Evolutionary conservation across 129 eudicot genomes (phyloP), one percentile per base, ranked within the genome.

Genomic region (Helianthus annuus): DNA sequence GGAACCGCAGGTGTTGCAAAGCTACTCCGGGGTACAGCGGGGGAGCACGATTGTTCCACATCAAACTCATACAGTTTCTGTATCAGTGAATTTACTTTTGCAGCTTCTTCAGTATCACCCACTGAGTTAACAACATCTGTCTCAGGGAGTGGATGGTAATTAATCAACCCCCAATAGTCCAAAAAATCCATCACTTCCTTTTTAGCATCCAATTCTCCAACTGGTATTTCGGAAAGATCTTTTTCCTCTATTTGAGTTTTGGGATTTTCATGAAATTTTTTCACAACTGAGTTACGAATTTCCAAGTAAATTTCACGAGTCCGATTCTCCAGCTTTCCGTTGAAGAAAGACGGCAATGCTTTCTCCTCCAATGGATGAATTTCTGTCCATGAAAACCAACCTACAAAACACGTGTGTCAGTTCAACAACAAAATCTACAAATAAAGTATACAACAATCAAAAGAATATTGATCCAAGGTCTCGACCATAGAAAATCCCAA

Each of bases 121-220:
- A 7, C 60, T 57, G 65, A 56, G 64, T 10, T 58, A 76, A 79
- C 49, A 74, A 80, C 22, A 69, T 74, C 87, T 10, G 72, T 51
- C 59, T 77, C 79, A 1, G 89, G 94, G 49, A 86, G 77, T 48
- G 99, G 99, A 65, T 91, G 97, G 63, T 88, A 95, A 80, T 95
- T 95, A 67, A 95, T 95, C 80, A 95, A 82, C 53, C 99, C 99
- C 99, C 99, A 95, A 81, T 91, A 85, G 70, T 95, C 96, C 70
- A 91, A 63, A 79, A 95, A 88, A 77, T 90, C 97, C 91, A 91
- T 77, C 79, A 95, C 91, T 78, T 95, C 99, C 85, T 90, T 86
- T 72, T 80, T 82, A 12, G 85, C 95, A 68, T 88, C 96, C 59
- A 71, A 48, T 40, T 95, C 95, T 58, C 94, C 99, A 67, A 80